Conservation (phyloP, 495 filamentous ascomycete species). For the Neurospora sp. region DNA sequence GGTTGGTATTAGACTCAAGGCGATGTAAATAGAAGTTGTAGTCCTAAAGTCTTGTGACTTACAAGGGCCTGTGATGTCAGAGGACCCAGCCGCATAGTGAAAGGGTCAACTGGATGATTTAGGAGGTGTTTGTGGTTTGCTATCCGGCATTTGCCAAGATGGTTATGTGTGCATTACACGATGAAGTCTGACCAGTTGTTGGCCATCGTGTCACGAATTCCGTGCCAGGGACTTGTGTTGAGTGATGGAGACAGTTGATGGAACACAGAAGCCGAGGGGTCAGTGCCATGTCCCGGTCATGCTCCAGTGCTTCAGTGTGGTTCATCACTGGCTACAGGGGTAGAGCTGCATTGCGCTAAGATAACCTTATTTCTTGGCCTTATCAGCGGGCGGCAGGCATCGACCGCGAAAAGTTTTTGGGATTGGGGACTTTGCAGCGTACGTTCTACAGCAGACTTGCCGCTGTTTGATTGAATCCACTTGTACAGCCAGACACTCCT, state of each 20-base stretch:
- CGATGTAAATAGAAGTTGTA: not conserved
- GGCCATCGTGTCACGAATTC: not conserved
- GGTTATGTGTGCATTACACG: not conserved
- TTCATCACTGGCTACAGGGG: conserved; percentile 3
- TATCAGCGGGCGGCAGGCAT: conserved; percentile 12
- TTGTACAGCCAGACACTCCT: not conserved
- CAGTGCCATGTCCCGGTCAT: not conserved
- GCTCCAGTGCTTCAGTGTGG: not conserved
- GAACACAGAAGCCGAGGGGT: not conserved
- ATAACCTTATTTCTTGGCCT: conserved; percentile 27
- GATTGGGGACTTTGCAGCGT: not conserved
- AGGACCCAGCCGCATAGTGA: conserved; percentile 27
- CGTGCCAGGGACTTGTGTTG: not conserved
- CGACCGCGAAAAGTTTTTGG: conserved; percentile 10
- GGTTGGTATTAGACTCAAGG: not conserved
- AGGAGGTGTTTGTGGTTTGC: not conserved
- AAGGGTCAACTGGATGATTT: not conserved
- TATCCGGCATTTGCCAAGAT: not conserved
- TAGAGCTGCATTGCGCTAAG: conserved; percentile 20
- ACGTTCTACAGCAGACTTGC: not conserved
- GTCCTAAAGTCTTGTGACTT: conserved; percentile 8
- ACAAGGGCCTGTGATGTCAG: conserved; percentile 42
- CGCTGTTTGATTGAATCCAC: not conserved
- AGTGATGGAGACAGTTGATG: not conserved
- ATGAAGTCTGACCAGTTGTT: not conserved